phyloP scores from a whole-genome alignment of 2,329 filamentous ascomycete species.

The Penicillium sp. region DNA sequence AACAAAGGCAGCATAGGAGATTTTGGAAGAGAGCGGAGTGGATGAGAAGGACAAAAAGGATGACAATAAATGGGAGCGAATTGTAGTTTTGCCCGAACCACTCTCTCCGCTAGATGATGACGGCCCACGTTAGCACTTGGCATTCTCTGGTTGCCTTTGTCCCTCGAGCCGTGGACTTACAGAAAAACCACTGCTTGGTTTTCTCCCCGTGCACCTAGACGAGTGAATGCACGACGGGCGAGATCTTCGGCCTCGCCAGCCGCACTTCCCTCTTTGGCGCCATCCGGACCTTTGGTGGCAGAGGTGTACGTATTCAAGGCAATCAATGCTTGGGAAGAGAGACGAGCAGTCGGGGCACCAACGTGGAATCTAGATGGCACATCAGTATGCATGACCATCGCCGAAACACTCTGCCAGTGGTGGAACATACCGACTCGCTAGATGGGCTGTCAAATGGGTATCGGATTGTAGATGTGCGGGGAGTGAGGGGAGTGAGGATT shows the following conservation, averaged over 20 bases:
- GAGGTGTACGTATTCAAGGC: conserved; percentile 92
- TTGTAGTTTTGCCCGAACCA: conserved; percentile 89
- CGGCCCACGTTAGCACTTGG: conserved; percentile 25
- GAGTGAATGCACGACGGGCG: conserved; percentile 75
- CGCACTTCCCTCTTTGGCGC: conserved; percentile 82
- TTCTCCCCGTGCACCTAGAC: conserved; percentile 80
- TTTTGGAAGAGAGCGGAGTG: conserved; percentile 85
- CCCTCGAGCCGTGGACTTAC: conserved; percentile 51
- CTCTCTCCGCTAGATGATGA: conserved; percentile 83
- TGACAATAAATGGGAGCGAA: conserved; percentile 81
- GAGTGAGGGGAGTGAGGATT: conserved; percentile 80
- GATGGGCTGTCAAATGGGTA: conserved; percentile 48
- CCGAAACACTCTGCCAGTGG: no score
- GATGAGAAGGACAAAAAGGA: conserved; percentile 83
- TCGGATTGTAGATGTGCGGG: conserved; percentile 60
- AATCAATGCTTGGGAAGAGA: conserved; percentile 88
- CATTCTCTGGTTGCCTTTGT: background rate
- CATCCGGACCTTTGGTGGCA: conserved; percentile 81
- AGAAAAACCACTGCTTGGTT: conserved; percentile 90
- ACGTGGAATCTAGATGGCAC: conserved; percentile 78
- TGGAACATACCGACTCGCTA: conserved; percentile 44
- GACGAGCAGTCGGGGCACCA: conserved; percentile 74
- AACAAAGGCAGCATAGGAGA: conserved; percentile 88
- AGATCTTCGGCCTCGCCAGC: conserved; percentile 90
- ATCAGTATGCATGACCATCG: conserved; percentile 5